Evolutionary conservation across 2,329 filamentous ascomycete species (phyloP).

Genomic region (Calonectria henricotiae): DNA sequence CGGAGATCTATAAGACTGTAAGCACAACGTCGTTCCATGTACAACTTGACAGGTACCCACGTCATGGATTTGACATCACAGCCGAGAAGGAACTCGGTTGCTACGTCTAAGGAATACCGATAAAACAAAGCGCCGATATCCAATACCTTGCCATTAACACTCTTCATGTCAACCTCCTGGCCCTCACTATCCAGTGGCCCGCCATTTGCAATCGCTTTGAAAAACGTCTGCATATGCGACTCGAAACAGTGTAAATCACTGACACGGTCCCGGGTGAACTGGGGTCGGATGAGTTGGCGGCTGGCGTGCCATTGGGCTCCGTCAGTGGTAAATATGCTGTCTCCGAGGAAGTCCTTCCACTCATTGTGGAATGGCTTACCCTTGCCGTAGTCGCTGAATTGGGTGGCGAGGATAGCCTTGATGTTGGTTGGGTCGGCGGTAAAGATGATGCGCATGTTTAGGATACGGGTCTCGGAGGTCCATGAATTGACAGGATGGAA

Average conservation of each 20-base stretch:
- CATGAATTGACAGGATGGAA: constrained; percentile 59
- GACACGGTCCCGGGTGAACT: constrained; percentile 89
- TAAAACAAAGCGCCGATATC: constrained; percentile 87
- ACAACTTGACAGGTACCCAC: constrained; percentile 55
- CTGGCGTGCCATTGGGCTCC: constrained; percentile 84
- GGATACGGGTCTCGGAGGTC: constrained; percentile 74
- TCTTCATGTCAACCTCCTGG: constrained; percentile 75
- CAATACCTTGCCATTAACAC: constrained; percentile 74
- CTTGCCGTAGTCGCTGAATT: constrained; percentile 89
- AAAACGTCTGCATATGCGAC: constrained; percentile 81
- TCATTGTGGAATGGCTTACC: constrained; percentile 82
- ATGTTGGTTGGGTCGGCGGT: constrained; percentile 92
- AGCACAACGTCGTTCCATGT: not conserved
- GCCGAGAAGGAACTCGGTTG: constrained; percentile 90
- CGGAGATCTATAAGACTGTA: constrained; percentile 63
- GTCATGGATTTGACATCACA: constrained; percentile 78
- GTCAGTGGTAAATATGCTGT: constrained; percentile 86
- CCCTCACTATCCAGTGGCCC: constrained; percentile 72
- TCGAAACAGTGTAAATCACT: constrained; percentile 89
- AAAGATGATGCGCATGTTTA: constrained; percentile 76
- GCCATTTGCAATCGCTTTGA: constrained; percentile 76
- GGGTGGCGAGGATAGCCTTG: constrained; percentile 90
- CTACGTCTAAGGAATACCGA: constrained; percentile 87
- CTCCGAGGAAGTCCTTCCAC: constrained; percentile 83
- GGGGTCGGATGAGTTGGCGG: constrained; percentile 86